Conservation (phyloP, 305 asterid species). For the Coffea humblotiana region DNA sequence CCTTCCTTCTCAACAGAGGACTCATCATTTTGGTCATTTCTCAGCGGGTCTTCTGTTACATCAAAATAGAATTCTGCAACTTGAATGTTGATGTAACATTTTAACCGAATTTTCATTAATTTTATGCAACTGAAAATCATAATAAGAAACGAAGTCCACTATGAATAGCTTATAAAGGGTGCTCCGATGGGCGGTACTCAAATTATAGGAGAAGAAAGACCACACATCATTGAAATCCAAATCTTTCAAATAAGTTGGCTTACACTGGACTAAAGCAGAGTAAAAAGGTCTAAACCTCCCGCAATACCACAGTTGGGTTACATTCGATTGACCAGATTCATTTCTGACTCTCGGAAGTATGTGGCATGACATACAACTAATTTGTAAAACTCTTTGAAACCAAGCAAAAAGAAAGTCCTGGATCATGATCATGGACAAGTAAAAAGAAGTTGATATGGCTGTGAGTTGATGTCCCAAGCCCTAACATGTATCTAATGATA, state of each 20-base stretch:
- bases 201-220: neutral
- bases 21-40: conserved; percentile 35
- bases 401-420: neutral
- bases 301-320: neutral
- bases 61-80: neutral
- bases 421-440: neutral
- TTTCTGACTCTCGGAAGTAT: neutral
- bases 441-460: neutral
- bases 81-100: neutral
- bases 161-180: no score
- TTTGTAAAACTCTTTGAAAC: neutral
- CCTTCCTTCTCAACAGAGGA: conserved; percentile 41
- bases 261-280: no score
- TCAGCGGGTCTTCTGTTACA: conserved; percentile 40
- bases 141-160: neutral
- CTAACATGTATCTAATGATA: neutral
- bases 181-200: neutral
- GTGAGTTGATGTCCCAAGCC: neutral
- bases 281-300: neutral
- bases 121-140: neutral
- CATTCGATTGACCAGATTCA: neutral
- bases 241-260: neutral
- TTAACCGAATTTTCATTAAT: no score
- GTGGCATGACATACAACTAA: neutral
- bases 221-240: neutral